Percentiles rank a stretch among this genome's conserved stretches.
Evolutionary conservation across 1,139 yeast species (phyloP).

Genomic region (Blastobotrys serpentis): DNA sequence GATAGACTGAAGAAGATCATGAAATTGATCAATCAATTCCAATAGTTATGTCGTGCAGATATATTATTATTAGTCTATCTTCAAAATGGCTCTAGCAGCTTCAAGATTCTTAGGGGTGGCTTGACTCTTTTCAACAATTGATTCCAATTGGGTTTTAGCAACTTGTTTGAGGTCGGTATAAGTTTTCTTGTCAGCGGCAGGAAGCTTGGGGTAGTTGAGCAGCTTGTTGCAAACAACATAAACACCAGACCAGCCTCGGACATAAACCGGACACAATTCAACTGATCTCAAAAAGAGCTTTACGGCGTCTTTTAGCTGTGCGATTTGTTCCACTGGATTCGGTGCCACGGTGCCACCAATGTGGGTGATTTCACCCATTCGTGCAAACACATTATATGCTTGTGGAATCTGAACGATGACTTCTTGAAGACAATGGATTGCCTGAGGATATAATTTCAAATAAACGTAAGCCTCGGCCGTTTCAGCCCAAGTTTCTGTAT

Average conservation of each 20-base stretch:
- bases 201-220: conserved; percentile 26
- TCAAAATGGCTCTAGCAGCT: conserved; percentile 29
- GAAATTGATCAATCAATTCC: too few species aligned
- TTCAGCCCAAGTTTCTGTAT: conserved; percentile 75
- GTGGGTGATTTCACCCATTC: conserved; percentile 53
- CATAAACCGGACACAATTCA: conserved; percentile 68
- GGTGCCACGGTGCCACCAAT: conserved; percentile 27
- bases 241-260: conserved; percentile 78
- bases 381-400: conserved; percentile 69
- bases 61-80: conserved; percentile 4
- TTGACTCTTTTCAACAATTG: conserved; percentile 36
- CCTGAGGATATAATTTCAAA: conserved; percentile 65
- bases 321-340: conserved; percentile 21
- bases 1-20: too few species aligned
- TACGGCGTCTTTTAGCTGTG: conserved; percentile 41
- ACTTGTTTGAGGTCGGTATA: conserved; percentile 36
- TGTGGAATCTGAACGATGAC: conserved; percentile 63
- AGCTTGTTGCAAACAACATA: conserved; percentile 43
- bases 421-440: conserved; percentile 68
- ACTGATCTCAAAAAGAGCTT: conserved; percentile 65
- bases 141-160: conserved; percentile 39
- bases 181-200: conserved; percentile 25
- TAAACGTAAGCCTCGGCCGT: conserved; percentile 59
- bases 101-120: conserved; percentile 37
- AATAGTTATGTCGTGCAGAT: too few species aligned